A percentile compares a stretch with the other conserved stretches of the same genome.
Conservation (phyloP, 1,139 yeast species). For the Blastobotrys buckinghamii region DNA sequence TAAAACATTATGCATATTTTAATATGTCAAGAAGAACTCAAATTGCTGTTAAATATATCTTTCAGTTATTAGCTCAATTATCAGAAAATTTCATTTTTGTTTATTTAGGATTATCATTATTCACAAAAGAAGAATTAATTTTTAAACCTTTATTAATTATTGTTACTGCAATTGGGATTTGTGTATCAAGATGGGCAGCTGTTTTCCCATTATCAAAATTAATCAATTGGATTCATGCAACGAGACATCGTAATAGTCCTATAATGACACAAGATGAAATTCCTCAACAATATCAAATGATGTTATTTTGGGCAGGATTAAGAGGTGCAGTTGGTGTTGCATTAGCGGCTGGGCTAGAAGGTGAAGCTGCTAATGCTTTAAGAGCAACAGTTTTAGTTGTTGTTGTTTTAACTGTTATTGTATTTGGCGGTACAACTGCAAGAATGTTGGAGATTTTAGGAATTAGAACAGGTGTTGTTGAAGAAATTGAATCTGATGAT, state of each 20-base stretch:
- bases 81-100: conserved; percentile 96
- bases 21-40: conserved; percentile 98
- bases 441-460: conserved; percentile 95
- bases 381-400: conserved; percentile 94
- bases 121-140: conserved; percentile 92
- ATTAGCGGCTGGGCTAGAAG: conserved; percentile 93
- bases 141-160: conserved; percentile 91
- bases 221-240: conserved; percentile 69
- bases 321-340: conserved; percentile 99
- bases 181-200: conserved; percentile 95
- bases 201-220: conserved; percentile 89
- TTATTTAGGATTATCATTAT: conserved; percentile 85
- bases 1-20: conserved; percentile 94
- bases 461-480: conserved; percentile 85
- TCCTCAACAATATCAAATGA: conserved; percentile 93
- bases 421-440: conserved; percentile 98
- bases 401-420: conserved; percentile 90
- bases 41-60: conserved; percentile 90
- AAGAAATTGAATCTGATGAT: conserved; percentile 80
- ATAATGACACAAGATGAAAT: conserved; percentile 74
- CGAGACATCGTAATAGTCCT: conserved; percentile 31
- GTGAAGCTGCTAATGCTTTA: conserved; percentile 83
- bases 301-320: conserved; percentile 99
- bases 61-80: conserved; percentile 88
- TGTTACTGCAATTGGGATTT: conserved; percentile 82